Conservation (phyloP, 495 filamentous ascomycete genomes). For the Xylaria intraflava region DNA sequence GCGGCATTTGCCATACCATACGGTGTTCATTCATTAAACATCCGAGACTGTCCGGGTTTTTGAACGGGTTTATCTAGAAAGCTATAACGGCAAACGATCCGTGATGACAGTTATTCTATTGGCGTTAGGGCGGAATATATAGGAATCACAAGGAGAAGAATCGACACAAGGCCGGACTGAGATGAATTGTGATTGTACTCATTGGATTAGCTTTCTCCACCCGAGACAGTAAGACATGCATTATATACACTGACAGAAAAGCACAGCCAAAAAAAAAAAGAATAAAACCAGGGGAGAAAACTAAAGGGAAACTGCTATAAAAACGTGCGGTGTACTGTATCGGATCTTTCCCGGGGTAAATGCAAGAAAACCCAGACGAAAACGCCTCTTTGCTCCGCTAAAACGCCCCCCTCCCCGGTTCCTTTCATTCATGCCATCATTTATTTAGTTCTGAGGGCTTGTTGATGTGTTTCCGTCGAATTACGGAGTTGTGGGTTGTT, state of each 20-base stretch:
- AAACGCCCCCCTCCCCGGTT: neutral
- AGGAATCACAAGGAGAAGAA: slow-evolving; percentile 7
- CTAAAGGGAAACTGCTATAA: too few species aligned
- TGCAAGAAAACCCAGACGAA: neutral
- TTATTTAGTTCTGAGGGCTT: neutral
- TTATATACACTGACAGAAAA: too few species aligned
- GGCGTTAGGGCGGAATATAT: slow-evolving; percentile 3
- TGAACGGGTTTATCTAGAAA: slow-evolving; percentile 5
- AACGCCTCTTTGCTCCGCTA: slow-evolving; percentile 6
- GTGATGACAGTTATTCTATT: neutral
- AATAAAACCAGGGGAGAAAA: too few species aligned
- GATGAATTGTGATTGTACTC: neutral
- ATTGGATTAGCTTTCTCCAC: slow-evolving; percentile 3
- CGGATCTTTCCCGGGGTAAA: neutral
- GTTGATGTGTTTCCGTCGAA: neutral
- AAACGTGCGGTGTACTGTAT: neutral
- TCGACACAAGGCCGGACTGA: neutral
- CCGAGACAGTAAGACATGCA: too few species aligned
- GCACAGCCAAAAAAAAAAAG: too few species aligned
- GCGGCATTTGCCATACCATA: slow-evolving; percentile 1
- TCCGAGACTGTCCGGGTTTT: neutral
- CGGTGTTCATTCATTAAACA: neutral
- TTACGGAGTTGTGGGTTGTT: neutral
- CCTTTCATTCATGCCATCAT: slow-evolving; percentile 1
- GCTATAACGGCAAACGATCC: neutral